Evolutionary conservation across 208 protist genomes (phyloP), one percentile per base, ranked within the genome.

Genomic region (Trypanosomatidae sp.): DNA sequence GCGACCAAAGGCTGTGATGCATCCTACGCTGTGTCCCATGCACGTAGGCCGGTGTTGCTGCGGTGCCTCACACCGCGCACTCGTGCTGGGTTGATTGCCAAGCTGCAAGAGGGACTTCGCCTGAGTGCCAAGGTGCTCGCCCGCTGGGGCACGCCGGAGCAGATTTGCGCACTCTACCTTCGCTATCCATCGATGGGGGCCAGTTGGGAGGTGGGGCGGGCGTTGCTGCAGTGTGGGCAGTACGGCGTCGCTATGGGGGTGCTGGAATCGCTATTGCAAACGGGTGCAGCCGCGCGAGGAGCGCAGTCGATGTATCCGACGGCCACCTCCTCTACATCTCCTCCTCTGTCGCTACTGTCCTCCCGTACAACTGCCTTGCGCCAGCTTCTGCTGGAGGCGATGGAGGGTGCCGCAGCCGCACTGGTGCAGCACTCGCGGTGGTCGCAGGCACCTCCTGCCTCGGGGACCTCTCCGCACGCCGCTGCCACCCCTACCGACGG

Each of bases 131-230:
- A 95, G 76, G 69, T 87, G 68, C 71, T 89, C 28, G 74, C 87
- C 8, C 82, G 86, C 30, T 55, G 80, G 64, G 81, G 81, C 0
- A 79, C 81, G 50, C 69, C 80, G 33, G 81, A 60, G 68, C 62
- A 58, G 10, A 83, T 95, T 43, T 79, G 78, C 30, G 12, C 49
- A 2, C 82, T 91, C 8, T 73, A 90, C 66, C 49, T 60, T 8
- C 46, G 65, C 9, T 88, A 84, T 70, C 88, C 87, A 15, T 47
- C 44, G 6, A 80, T 95, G 50, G 87, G 86, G n/a, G 76, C 81
- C 3, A 87, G 81, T 65, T 95, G 87, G 90, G 90, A 95, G 69
- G 81, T 87, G 17, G 88, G 84, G 3, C 73, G 81, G 41, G 83
- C 88, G 30, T 62, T 91, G 47, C 60, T 88, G 47, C 75, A 81